Evolutionary conservation across 495 filamentous ascomycete species (phyloP).

Genomic region (Talaromyces ruber): DNA sequence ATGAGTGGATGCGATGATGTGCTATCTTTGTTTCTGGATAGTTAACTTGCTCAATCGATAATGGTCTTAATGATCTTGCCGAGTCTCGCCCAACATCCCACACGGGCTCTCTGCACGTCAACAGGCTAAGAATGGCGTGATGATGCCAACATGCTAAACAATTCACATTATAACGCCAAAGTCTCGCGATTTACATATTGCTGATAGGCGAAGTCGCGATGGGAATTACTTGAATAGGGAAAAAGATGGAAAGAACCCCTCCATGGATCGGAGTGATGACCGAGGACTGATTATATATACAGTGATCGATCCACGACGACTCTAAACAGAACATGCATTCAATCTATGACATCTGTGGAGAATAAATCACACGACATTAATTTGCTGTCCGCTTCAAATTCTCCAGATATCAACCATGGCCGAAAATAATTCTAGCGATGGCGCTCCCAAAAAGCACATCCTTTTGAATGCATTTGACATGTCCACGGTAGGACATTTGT

Average conservation of each 20-base stretch:
- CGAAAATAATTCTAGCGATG: conserved; percentile 2
- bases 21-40: background rate
- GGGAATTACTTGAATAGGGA: background rate
- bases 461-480: conserved; percentile 60
- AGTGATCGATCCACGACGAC: background rate
- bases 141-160: background rate
- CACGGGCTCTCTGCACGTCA: background rate
- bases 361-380: background rate
- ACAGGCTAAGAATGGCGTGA: conserved; percentile 1
- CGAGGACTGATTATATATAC: background rate
- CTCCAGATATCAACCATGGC: background rate
- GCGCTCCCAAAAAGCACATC: conserved; percentile 44
- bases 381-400: background rate
- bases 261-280: background rate
- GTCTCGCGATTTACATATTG: background rate
- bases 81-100: background rate
- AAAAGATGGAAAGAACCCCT: background rate
- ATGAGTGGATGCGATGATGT: conserved; percentile 2
- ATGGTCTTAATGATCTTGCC: background rate
- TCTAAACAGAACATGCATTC: background rate
- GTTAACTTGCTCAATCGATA: background rate
- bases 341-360: background rate
- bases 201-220: background rate
- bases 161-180: background rate
- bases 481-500: conserved; percentile 54